Percentiles rank a stretch among this genome's conserved stretches.
These are phyloP conservation scores for Podila horticola DNA, from an alignment of 192 early-diverging fungal genomes.

Conservation along the genomic window DNA sequence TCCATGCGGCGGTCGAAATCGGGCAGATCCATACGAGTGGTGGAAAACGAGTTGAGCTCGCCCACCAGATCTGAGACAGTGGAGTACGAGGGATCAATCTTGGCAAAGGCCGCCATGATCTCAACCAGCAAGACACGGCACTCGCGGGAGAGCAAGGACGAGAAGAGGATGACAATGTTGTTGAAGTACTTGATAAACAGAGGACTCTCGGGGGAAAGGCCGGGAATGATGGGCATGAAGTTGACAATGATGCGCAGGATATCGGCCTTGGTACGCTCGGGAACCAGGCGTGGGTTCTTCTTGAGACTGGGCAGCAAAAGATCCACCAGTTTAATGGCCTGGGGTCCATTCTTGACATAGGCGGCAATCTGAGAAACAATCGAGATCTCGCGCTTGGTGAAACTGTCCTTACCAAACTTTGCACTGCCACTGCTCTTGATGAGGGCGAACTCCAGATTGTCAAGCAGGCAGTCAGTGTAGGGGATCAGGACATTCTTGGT, in stretches of 20 bases:
- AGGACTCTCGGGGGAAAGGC: conserved; percentile 36
- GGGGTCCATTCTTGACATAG: conserved; percentile 73
- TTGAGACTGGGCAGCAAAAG: conserved; percentile 87
- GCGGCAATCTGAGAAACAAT: conserved; percentile 82
- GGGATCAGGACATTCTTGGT: conserved; percentile 60
- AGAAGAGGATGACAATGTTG: conserved; percentile 76
- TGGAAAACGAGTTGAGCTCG: conserved; percentile 86
- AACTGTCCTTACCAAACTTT: conserved; percentile 61
- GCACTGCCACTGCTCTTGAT: conserved; percentile 54
- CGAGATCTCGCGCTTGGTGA: conserved; percentile 77
- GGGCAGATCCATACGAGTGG: conserved; percentile 80
- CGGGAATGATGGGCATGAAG: conserved; percentile 83
- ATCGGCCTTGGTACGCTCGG: conserved; percentile 85
- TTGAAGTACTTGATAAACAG: conserved; percentile 72
- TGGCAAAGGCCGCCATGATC: conserved; percentile 73
- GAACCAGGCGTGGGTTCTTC: conserved; percentile 71
- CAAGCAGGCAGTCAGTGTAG: conserved; percentile 65
- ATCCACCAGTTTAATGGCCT: conserved; percentile 76
- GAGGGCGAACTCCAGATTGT: conserved; percentile 66
- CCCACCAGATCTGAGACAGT: conserved; percentile 65
- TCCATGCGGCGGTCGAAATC: conserved; percentile 87
- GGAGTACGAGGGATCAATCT: conserved; percentile 62
- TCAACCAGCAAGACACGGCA: conserved; percentile 70
- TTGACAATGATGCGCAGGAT: conserved; percentile 83
- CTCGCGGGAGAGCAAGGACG: conserved; percentile 67